phyloP scores from a whole-genome alignment of 371 early-diverging fungal genomes.

The Rhizopus stolonifer region DNA sequence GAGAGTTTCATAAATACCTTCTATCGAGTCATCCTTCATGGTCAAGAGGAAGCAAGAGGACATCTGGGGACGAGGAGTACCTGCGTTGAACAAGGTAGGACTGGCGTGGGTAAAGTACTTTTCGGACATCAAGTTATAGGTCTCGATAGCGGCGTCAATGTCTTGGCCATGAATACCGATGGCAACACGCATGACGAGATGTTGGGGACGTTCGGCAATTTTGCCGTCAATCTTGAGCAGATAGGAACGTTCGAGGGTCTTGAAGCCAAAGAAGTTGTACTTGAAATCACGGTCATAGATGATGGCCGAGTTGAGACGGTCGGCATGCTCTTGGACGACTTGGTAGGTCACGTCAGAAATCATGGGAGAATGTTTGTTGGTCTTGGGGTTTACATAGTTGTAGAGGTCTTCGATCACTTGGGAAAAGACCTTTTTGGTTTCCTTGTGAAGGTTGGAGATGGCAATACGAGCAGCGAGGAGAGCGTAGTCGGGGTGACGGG shows the following conservation, averaged over 20 bases:
- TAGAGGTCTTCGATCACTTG: conserved; percentile 63
- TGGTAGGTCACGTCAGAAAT: conserved; percentile 71
- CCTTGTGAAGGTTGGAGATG: conserved; percentile 94
- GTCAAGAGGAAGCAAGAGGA: conserved; percentile 92
- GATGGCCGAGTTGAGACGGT: conserved; percentile 83
- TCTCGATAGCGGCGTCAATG: conserved; percentile 86
- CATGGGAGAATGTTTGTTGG: conserved; percentile 71
- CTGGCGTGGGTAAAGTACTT: conserved; percentile 94
- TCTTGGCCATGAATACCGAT: conserved; percentile 91
- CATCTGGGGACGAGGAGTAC: conserved; percentile 90
- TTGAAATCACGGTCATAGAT: conserved; percentile 92
- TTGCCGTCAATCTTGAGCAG: conserved; percentile 78
- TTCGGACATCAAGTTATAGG: conserved; percentile 88
- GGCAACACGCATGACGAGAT: conserved; percentile 95
- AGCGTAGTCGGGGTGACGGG: conserved; percentile 98
- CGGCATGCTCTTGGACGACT: conserved; percentile 65
- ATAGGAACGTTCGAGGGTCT: conserved; percentile 92
- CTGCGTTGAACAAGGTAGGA: conserved; percentile 96
- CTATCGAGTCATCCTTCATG: conserved; percentile 91
- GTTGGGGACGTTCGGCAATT: conserved; percentile 93
- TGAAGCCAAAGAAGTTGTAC: conserved; percentile 96
- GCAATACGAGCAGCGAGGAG: conserved; percentile 98
- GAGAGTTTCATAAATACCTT: conserved; percentile 94
- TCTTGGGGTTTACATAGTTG: conserved; percentile 79
- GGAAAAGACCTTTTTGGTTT: conserved; percentile 82